Base-by-base conservation (phyloP, 2,329 filamentous ascomycete species). In the Aspergillus vadensis region DNA sequence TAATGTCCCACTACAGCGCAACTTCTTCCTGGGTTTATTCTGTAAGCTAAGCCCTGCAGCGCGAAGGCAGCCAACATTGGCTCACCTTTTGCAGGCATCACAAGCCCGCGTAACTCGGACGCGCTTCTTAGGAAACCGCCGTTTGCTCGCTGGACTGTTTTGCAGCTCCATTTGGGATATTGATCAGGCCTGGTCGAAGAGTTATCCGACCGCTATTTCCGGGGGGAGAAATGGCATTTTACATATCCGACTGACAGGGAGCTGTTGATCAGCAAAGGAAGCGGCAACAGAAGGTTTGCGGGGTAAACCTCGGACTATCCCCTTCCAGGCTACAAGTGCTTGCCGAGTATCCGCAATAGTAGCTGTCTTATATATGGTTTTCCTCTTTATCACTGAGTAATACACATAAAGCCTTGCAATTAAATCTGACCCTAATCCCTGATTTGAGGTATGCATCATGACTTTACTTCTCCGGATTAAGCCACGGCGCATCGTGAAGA, bases 51-150 rank as follows among this genome's bases (percentile, higher is more conserved):
- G 4, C 12, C 30, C n/a, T 21, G 6, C 1, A 3, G 17, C 8
- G n/a, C 39, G 10, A 17, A 2, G 12, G 38, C 5, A 14, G 10
- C 9, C 41, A 14, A 14, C 4, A 44, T 14, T 12, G 12, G 47
- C 53, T 30, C 55, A 57, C 63, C 43, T 63, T 41, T 65, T 65
- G 38, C 63, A 65, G 2, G 47, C 50, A 25, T 65, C 63, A 30
- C 63, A 65, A 14, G 63, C 63, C 19, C 63, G 61, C 7, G 63
- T 65, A 17, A 65, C 63, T 21, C 63, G 63, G 14, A 65, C 51
- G 12, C 63, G 58, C 12, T 65, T 61, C 23, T 63, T 65, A 41
- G 51, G 44, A 32, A 43, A 54, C 59, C 63, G 58, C 19, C 63
- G 55, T 53, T 63, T 65, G 17, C 51, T 59, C 2, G 56, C 30